phyloP scores from a whole-genome alignment of 345 rosid genomes.

The Heritiera littoralis region DNA sequence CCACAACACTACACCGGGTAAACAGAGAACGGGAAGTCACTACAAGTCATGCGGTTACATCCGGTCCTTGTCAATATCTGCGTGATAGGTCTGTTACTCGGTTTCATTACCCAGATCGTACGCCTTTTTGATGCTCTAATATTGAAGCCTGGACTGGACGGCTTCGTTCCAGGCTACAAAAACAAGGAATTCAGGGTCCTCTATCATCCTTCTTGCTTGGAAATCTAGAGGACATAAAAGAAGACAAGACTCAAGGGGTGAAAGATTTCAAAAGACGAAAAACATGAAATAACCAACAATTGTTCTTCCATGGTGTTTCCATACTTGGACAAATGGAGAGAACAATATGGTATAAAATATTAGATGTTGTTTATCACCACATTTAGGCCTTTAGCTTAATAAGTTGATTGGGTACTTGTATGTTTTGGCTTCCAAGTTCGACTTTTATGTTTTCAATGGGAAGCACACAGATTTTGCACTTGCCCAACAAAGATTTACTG shows the following conservation, averaged over 20 bases:
- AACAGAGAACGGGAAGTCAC: too few species aligned
- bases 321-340: conserved; percentile 35
- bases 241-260: conserved; percentile 4
- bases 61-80: background rate
- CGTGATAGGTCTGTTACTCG: background rate
- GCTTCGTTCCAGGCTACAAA: conserved; percentile 31
- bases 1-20: background rate
- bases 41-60: background rate
- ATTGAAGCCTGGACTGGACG: conserved; percentile 33
- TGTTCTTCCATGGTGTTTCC: conserved; percentile 34
- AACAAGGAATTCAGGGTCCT: conserved; percentile 48
- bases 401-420: background rate
- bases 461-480: conserved; percentile 29
- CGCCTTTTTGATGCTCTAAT: background rate
- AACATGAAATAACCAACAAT: conserved; percentile 25
- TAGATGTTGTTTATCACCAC: background rate
- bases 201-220: conserved; percentile 35
- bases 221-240: conserved; percentile 38
- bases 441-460: conserved; percentile 38
- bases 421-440: conserved; percentile 27
- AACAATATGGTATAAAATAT: conserved; percentile 31
- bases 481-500: conserved; percentile 35
- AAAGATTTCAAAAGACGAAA: background rate
- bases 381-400: background rate
- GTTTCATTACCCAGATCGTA: background rate